phyloP scores from a whole-genome alignment of 2,329 filamentous ascomycete genomes.

The Colletotrichum sp. region DNA sequence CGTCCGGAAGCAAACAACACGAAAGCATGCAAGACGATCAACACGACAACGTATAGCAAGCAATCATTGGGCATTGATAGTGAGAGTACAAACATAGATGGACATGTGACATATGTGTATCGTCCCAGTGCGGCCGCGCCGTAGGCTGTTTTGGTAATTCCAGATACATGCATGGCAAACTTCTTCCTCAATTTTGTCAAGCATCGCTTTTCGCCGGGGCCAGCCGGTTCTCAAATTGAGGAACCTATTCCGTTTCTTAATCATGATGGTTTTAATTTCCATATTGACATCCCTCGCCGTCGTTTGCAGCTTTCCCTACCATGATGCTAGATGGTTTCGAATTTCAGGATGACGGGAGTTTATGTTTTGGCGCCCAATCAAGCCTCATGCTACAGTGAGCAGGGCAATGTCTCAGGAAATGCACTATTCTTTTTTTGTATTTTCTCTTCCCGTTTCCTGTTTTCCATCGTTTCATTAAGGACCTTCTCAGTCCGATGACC shows the following conservation, averaged over 20 bases:
- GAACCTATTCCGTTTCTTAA: background rate
- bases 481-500: background rate
- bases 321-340: no score
- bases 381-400: background rate
- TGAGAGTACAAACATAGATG: background rate
- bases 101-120: no score
- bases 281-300: background rate
- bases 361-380: no score
- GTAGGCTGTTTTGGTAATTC: background rate
- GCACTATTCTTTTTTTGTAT: background rate
- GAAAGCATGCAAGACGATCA: background rate
- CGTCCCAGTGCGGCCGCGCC: background rate
- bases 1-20: background rate
- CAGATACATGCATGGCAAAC: background rate
- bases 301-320: no score
- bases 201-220: background rate
- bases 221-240: background rate
- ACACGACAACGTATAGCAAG: no score
- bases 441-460: background rate
- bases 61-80: background rate
- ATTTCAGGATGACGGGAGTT: no score
- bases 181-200: background rate
- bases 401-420: background rate
- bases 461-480: background rate
- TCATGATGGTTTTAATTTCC: background rate